phyloP scores from a whole-genome alignment of 2,329 filamentous ascomycete species.

The Diaporthe australafricana region DNA sequence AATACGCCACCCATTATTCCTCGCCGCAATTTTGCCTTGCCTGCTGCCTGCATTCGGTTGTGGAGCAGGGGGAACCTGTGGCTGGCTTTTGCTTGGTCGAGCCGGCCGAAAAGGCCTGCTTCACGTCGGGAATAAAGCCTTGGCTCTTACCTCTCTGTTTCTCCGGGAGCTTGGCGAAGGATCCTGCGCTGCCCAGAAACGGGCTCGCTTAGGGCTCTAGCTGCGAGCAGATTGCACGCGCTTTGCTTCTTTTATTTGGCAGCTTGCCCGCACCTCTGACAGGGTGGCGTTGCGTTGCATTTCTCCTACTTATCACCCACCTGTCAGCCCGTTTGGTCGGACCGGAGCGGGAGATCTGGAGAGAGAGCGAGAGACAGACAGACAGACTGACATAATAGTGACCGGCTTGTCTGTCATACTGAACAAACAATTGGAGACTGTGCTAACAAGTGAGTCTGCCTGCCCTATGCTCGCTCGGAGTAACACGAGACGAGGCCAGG shows the following conservation, averaged over 20 bases:
- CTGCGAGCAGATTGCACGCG: constrained; percentile 14
- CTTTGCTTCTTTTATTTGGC: constrained; percentile 20
- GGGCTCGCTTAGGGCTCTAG: constrained; percentile 3
- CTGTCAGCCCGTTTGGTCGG: neutral
- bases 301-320: neutral
- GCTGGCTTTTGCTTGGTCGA: constrained; percentile 22
- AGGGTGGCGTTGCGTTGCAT: neutral
- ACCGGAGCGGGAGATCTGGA: neutral
- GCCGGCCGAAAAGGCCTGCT: neutral
- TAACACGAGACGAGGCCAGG: neutral
- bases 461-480: neutral
- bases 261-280: neutral
- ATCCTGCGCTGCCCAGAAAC: constrained; percentile 22
- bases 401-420: neutral
- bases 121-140: constrained; percentile 23
- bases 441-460: neutral
- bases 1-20: neutral
- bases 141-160: constrained; percentile 17
- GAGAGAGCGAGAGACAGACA: neutral
- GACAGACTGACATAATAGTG: neutral
- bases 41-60: constrained; percentile 2
- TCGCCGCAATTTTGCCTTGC: constrained; percentile 4
- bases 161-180: constrained; percentile 20
- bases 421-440: neutral
- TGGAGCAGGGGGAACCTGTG: neutral